Evolutionary conservation across 176 grass and related monocot genomes (phyloP).

Genomic region (Aegilops longissima): DNA sequence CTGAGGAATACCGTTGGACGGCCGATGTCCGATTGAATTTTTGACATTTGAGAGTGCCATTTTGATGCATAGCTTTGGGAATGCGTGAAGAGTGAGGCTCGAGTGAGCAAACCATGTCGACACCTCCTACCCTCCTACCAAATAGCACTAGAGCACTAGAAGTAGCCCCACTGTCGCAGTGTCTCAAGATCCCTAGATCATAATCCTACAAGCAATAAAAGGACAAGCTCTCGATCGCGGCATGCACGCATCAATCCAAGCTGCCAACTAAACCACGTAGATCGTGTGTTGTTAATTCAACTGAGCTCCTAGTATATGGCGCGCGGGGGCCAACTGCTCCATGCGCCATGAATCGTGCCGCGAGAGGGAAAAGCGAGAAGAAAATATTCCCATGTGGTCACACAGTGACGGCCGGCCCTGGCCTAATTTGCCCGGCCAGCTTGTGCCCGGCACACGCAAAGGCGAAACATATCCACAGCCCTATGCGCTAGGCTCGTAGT

Average conservation of each 20-base stretch:
- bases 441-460: constrained; percentile 39
- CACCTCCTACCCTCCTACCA: background rate
- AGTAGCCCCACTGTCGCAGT: background rate
- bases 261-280: background rate
- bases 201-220: background rate
- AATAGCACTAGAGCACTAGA: background rate
- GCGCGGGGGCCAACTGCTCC: constrained; percentile 27
- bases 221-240: background rate
- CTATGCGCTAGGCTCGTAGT: background rate
- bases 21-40: no score
- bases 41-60: no score
- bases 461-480: background rate
- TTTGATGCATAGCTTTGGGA: no score
- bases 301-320: background rate
- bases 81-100: background rate
- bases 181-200: background rate
- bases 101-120: background rate
- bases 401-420: background rate
- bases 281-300: background rate
- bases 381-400: constrained; percentile 1
- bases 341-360: constrained; percentile 38
- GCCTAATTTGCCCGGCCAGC: background rate
- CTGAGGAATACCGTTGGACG: no score
- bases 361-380: background rate
- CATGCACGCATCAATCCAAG: background rate